phyloP scores from a whole-genome alignment of 1,284 basidiomycete species.

The Porodaedalea pini region DNA sequence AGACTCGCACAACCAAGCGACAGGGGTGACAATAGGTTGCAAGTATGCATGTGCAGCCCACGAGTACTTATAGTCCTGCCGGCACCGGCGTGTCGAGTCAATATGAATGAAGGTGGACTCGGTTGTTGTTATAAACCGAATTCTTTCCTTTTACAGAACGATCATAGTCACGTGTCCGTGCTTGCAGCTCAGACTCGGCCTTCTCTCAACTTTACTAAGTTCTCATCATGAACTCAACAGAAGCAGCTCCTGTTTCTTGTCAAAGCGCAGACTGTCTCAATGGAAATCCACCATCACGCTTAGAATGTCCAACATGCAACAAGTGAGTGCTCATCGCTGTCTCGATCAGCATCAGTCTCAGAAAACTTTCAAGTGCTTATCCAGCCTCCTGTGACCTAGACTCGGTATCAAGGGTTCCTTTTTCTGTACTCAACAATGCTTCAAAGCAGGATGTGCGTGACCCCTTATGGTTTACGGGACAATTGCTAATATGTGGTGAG shows the following conservation, averaged over 20 bases:
- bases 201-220: neutral
- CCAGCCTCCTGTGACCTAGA: slow-evolving; percentile 36
- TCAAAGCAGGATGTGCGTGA: slow-evolving; percentile 75
- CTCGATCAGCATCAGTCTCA: slow-evolving; percentile 8
- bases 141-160: neutral
- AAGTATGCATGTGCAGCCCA: no score
- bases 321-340: slow-evolving; percentile 49
- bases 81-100: no score
- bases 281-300: slow-evolving; percentile 67
- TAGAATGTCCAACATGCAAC: slow-evolving; percentile 81
- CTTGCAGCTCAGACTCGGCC: neutral
- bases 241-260: slow-evolving; percentile 43
- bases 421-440: slow-evolving; percentile 83
- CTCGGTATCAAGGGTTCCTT: slow-evolving; percentile 78
- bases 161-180: slow-evolving; percentile 1
- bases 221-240: slow-evolving; percentile 31
- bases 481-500: neutral
- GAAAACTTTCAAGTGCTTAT: slow-evolving; percentile 21
- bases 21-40: no score
- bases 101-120: no score
- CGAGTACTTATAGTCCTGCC: no score
- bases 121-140: no score
- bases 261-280: slow-evolving; percentile 70
- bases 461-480: slow-evolving; percentile 11
- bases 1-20: no score